Conservation (phyloP, 371 early-diverging fungal genomes). For the Lichtheimia hyalospora region DNA sequence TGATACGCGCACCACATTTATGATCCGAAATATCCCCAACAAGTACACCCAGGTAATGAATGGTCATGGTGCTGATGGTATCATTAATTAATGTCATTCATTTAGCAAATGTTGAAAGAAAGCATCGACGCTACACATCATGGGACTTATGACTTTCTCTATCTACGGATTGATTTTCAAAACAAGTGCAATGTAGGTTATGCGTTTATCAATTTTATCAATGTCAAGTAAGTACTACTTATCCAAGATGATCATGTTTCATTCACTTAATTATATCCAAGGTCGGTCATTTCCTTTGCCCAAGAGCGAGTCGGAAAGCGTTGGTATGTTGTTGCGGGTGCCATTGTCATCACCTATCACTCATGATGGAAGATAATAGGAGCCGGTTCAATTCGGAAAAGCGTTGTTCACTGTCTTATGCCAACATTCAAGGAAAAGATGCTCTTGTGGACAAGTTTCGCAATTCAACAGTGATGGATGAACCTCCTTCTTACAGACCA, state of each 20-base stretch:
- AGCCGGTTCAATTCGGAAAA: constrained; percentile 87
- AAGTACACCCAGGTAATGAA: constrained; percentile 71
- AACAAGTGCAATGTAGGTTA: constrained; percentile 88
- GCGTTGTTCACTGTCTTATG: constrained; percentile 82
- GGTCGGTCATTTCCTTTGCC: constrained; percentile 72
- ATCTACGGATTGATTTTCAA: constrained; percentile 89
- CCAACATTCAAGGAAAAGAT: constrained; percentile 84
- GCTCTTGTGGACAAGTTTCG: constrained; percentile 85
- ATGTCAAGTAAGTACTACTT: constrained; percentile 36
- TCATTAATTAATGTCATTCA: not conserved
- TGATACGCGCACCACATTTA: constrained; percentile 82
- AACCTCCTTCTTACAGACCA: constrained; percentile 73
- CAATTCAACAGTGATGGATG: constrained; percentile 80
- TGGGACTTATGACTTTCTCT: constrained; percentile 83
- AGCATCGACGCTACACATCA: constrained; percentile 77
- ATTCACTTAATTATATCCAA: constrained; percentile 7
- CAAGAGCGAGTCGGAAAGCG: constrained; percentile 77
- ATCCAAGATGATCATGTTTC: not conserved
- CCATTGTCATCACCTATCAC: not conserved
- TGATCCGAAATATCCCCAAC: constrained; percentile 94
- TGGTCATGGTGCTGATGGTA: not conserved
- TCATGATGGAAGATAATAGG: constrained; percentile 35
- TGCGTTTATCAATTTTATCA: constrained; percentile 89
- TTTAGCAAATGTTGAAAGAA: constrained; percentile 76
- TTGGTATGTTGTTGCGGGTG: constrained; percentile 45